These are phyloP conservation scores for Sporisorium graminicola DNA, from an alignment of 1,284 basidiomycete species.

Conservation along the genomic window DNA sequence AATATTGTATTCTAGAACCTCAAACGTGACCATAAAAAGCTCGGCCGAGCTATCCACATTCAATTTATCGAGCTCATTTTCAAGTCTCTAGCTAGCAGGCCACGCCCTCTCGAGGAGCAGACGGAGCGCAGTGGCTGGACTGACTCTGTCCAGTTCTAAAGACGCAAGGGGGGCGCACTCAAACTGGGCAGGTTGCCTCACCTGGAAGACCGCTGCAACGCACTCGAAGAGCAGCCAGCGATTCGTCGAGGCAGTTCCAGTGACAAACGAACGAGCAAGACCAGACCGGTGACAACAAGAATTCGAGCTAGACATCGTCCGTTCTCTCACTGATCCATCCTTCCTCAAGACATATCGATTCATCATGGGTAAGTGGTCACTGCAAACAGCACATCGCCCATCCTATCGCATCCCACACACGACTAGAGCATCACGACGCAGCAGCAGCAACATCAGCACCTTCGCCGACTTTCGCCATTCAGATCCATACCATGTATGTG, in stretches of 20 bases:
- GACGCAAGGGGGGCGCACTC: too few species aligned
- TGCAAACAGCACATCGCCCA: conserved; percentile 26
- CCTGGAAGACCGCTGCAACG: neutral
- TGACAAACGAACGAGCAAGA: conserved; percentile 5
- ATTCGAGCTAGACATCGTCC: conserved; percentile 50
- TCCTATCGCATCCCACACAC: conserved; percentile 27
- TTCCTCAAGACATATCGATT: conserved; percentile 59
- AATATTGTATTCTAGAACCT: neutral
- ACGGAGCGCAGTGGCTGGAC: too few species aligned
- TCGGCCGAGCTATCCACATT: neutral
- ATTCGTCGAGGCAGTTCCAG: neutral
- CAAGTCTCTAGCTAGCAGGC: neutral
- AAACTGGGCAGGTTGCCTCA: too few species aligned
- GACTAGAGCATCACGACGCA: conserved; percentile 9
- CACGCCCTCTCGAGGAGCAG: too few species aligned
- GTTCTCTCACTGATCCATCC: conserved; percentile 53
- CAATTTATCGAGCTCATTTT: neutral
- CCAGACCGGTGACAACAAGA: conserved; percentile 24
- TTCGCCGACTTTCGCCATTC: neutral
- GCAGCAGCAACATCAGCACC: conserved; percentile 15
- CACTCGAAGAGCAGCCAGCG: neutral
- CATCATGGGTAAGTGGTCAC: conserved; percentile 56
- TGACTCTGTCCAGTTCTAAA: too few species aligned
- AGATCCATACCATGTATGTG: neutral
- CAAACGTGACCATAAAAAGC: neutral